Base-by-base conservation (phyloP, 495 filamentous ascomycete species). In the Penicillium diatomitis region DNA sequence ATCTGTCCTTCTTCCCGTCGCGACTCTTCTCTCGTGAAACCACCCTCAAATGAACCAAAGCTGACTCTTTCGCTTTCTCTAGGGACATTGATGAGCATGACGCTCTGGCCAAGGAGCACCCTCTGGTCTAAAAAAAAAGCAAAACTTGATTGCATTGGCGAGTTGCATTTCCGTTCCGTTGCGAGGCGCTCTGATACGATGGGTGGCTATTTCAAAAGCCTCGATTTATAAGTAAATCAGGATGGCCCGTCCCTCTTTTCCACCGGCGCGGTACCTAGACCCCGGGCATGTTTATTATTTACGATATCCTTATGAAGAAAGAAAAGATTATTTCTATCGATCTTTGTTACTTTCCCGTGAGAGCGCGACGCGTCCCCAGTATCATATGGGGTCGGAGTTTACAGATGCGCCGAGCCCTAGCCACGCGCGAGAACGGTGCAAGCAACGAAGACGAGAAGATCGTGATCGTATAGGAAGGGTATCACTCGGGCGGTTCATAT, bases 81-180 rank as follows among this genome's bases (percentile, higher is more conserved):
- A 85, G 81, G 54, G 87, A 96, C 66, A 96, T 97, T 56, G 92
- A 96, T 31, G 85, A 87, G 74, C 91, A 97, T 62, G 91, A 97
- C 67, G 55, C 67, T 44, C 68, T 88, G 50, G 86, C 90, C 8
- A 69, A 70, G 53, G 66, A 73, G 62, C 72, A 78, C 56, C 67
- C 68, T 37, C 57, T 70, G 32, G 38, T 63, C 41, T 69, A 58
- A 67, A 33, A 32, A 44, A 37, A 33, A 28, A 67, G 35, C 34
- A 44, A 37, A 33, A 28, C 29, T 32, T 48, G 38, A 34, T 51
- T 60, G 50, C 52, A 60, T 62, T 44, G 44, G 51, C 51, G 48
- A 55, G 39, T 46, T 49, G 51, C 51, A 49, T 49, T 20, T 54
- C 44, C 42, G 48, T 49, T 60, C 50, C 20, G 20, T 20, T 58